Conservation (phyloP, 208 protist genomes). For the Angomonas deanei region DNA sequence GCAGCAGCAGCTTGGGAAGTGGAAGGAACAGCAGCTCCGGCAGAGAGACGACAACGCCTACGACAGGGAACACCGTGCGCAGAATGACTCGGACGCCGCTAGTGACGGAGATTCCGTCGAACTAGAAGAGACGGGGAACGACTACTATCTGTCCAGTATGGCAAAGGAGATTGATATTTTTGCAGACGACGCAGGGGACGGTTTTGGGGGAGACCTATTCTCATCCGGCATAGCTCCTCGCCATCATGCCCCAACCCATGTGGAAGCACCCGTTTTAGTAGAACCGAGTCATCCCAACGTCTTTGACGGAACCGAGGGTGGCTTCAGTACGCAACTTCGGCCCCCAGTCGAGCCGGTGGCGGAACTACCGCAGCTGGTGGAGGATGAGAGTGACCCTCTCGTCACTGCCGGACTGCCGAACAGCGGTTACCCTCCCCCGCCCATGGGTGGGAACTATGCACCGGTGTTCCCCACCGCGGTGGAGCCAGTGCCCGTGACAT, state of each 20-base stretch:
- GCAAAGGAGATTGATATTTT: constrained; percentile 46
- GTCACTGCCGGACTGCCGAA: too few relatives aligned
- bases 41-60: constrained; percentile 6
- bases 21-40: constrained; percentile 18
- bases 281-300: too few relatives aligned
- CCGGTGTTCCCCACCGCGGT: background rate
- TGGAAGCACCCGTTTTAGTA: too few relatives aligned
- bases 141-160: constrained; percentile 3
- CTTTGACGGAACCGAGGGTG: too few relatives aligned
- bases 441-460: background rate
- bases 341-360: too few relatives aligned
- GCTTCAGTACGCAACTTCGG: too few relatives aligned
- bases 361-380: too few relatives aligned
- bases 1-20: constrained; percentile 37
- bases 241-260: too few relatives aligned
- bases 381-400: too few relatives aligned
- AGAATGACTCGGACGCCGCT: background rate
- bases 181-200: background rate
- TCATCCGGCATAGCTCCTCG: too few relatives aligned
- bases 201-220: background rate
- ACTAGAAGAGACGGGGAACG: background rate
- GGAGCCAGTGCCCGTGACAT: background rate
- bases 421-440: background rate
- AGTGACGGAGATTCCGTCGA: too few relatives aligned
- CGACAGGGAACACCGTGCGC: background rate